Base-by-base conservation (phyloP, 2,329 filamentous ascomycete species). In the Epichloe brachyelytri region DNA sequence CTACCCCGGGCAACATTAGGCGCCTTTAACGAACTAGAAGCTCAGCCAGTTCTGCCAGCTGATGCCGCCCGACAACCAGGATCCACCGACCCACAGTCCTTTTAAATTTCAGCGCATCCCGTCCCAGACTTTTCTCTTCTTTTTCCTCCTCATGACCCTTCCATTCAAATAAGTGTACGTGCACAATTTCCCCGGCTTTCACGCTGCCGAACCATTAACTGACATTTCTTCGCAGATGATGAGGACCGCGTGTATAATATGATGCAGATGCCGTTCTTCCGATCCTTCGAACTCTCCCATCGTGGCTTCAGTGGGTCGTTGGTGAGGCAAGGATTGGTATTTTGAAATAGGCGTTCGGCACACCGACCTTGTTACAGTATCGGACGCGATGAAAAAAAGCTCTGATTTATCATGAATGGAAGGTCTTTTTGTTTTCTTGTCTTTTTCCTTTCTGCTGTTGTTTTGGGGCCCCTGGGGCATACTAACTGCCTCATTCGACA, bases 271-370 rank as follows among this genome's bases (percentile, higher is more conserved):
- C 77, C 75, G 77, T 74, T 71, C 77, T 73, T 71, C 73, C 76
- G 73, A 76, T 75, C 73, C 77, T 73, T 74, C 73, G 73, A 77
- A 86, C 88, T 91, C 90, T 96, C 85, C 84, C 82, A 72, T 78
- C 72, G 73, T 82, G 86, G 90, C 89, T 86, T 68, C 88, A 96
- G 93, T 78, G 91, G 88, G 85, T 77, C 77, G 78, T 71, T 73
- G 78, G 81, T 69, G 71, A 74, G 71, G 76, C 70, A 71, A 43
- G 75, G 73, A 71, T 51, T 71, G 80, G 79, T 72, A 85, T 80
- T 76, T 80, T 98, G 93, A 97, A 83, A 89, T 89, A 79, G 84
- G 93, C 89, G 93, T 96, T 86, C 89, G 91, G 88, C 93, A 96
- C 91, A 95, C 78, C 68, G 78, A 83, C 85, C 91, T 96, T 97